Conservation (phyloP, 192 early-diverging fungal species). For the Podila clonocystis region DNA sequence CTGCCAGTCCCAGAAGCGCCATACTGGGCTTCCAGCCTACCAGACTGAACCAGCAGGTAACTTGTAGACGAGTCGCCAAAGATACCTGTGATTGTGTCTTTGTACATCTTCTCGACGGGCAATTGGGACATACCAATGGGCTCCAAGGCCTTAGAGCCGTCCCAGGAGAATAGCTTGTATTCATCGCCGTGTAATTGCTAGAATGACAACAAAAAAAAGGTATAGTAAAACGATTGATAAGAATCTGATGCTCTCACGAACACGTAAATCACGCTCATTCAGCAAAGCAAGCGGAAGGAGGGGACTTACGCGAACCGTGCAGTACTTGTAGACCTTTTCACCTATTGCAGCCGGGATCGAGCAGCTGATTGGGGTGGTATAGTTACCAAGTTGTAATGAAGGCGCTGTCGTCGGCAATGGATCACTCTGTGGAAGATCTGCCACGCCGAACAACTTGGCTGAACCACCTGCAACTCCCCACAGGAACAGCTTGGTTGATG, state of each 20-base stretch:
- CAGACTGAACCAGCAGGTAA: slow-evolving; percentile 16
- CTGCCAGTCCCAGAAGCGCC: not conserved
- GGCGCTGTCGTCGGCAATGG: slow-evolving; percentile 15
- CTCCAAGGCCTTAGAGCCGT: not conserved
- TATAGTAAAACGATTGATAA: not conserved
- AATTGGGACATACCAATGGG: slow-evolving; percentile 15
- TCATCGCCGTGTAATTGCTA: slow-evolving; percentile 3
- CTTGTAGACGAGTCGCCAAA: slow-evolving; percentile 18
- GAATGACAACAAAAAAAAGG: not conserved
- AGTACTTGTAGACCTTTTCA: not conserved
- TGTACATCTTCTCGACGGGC: not conserved
- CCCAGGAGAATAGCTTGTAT: slow-evolving; percentile 4
- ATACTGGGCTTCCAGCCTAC: not conserved
- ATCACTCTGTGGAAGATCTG: slow-evolving; percentile 1
- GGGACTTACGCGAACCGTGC: not conserved
- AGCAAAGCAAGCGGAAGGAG: no score
- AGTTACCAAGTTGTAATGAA: not conserved
- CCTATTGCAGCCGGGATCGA: not conserved
- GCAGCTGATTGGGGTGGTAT: not conserved
- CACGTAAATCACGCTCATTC: no score
- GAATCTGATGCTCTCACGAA: no score
- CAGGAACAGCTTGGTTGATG: slow-evolving; percentile 2
- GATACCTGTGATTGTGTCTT: not conserved
- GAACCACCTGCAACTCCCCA: not conserved
- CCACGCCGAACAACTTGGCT: not conserved